These are phyloP conservation scores for Aspergillus cejpii DNA, from an alignment of 2,329 filamentous ascomycete species.

Conservation along the genomic window DNA sequence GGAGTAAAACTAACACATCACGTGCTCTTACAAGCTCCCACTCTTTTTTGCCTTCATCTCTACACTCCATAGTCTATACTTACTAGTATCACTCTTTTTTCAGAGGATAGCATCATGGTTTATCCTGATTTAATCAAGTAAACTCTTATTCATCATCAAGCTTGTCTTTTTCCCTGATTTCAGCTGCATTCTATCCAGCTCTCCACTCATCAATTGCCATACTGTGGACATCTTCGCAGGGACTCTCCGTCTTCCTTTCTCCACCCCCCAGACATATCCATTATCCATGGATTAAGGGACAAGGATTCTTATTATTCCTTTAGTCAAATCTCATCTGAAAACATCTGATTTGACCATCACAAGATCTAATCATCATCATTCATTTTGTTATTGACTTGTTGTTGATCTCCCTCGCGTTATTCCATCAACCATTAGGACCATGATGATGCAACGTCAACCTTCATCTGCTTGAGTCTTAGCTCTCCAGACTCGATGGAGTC, in stretches of 20 bases:
- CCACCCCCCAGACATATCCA: conserved; percentile 8
- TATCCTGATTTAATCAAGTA: too few relatives aligned
- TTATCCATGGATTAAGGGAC: conserved; percentile 1
- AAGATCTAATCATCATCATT: too few relatives aligned
- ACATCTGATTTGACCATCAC: too few relatives aligned
- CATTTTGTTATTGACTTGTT: too few relatives aligned
- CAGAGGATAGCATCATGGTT: too few relatives aligned
- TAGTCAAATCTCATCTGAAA: too few relatives aligned
- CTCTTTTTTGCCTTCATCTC: neutral
- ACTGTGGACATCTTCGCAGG: neutral
- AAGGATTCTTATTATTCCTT: too few relatives aligned
- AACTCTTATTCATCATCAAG: neutral
- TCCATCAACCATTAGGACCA: too few relatives aligned
- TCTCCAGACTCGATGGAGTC: conserved; percentile 7
- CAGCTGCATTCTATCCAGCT: neutral
- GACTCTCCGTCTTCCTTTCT: conserved; percentile 10
- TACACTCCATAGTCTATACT: neutral
- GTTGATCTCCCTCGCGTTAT: too few relatives aligned
- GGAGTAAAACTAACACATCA: neutral
- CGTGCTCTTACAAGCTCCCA: neutral
- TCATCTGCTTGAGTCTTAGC: conserved; percentile 19
- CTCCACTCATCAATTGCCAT: neutral
- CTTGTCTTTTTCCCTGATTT: neutral
- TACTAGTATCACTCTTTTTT: neutral
- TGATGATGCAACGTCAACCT: conserved; percentile 16